phyloP scores from a whole-genome alignment of 2,329 filamentous ascomycete species.

The Aspergillus nomiae region DNA sequence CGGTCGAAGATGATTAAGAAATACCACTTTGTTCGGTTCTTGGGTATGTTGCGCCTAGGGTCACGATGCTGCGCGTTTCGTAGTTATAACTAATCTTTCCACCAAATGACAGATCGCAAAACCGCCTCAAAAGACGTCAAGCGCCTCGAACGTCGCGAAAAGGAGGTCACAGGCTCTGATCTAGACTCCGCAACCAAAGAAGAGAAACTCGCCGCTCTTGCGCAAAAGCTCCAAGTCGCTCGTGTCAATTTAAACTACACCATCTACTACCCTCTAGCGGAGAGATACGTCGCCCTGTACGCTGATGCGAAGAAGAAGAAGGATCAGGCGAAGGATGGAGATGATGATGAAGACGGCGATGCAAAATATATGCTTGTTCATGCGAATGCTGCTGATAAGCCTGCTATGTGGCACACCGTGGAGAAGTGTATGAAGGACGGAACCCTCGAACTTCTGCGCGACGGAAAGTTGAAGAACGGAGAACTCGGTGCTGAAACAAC shows the following conservation, averaged over 20 bases:
- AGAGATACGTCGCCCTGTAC: conserved; percentile 62
- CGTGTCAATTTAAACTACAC: conserved; percentile 65
- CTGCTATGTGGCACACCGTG: conserved; percentile 48
- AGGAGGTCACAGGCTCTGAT: conserved; percentile 37
- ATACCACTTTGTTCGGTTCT: conserved; percentile 69
- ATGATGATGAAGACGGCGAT: conserved; percentile 21
- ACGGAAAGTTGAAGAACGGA: conserved; percentile 37
- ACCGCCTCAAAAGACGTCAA: conserved; percentile 44
- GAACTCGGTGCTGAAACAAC: conserved; percentile 5
- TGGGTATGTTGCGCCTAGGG: conserved; percentile 43
- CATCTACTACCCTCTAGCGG: conserved; percentile 61
- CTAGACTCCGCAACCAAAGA: conserved; percentile 28
- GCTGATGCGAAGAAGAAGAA: conserved; percentile 38
- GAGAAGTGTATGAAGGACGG: conserved; percentile 47
- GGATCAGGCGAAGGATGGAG: conserved; percentile 13
- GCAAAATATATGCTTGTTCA: conserved; percentile 21
- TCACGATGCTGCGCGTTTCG: neutral
- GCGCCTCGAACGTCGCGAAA: conserved; percentile 38
- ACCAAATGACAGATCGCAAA: conserved; percentile 40
- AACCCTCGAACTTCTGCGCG: conserved; percentile 44
- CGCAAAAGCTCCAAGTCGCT: conserved; percentile 47
- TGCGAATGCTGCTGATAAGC: conserved; percentile 29
- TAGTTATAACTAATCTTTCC: neutral
- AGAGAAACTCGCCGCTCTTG: conserved; percentile 29
- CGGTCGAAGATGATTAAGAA: conserved; percentile 59